Conservation (phyloP, 2,329 filamentous ascomycete species). For the Lachnellula cervina region DNA sequence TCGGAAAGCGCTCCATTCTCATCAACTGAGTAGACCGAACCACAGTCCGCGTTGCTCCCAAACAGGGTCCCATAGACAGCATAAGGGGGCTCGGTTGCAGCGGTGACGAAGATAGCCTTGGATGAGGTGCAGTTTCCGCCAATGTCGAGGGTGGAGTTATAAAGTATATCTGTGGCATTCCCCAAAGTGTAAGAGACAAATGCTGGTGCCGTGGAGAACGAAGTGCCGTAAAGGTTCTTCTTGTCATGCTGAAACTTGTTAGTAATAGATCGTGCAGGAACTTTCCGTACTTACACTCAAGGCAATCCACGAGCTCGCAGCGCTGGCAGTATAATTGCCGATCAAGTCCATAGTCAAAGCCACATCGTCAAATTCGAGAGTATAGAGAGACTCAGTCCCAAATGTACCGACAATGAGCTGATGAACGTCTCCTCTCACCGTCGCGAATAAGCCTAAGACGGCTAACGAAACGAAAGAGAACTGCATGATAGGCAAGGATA, state of each 20-base stretch:
- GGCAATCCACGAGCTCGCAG: slow-evolving; percentile 29
- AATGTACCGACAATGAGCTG: slow-evolving; percentile 32
- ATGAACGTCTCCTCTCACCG: slow-evolving; percentile 16
- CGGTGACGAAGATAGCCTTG: slow-evolving; percentile 25
- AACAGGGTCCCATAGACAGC: slow-evolving; percentile 30
- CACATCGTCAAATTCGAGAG: slow-evolving; percentile 30
- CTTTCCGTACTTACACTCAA: slow-evolving; percentile 25
- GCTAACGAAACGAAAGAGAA: slow-evolving; percentile 3
- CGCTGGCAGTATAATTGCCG: slow-evolving; percentile 18
- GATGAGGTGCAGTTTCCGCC: slow-evolving; percentile 17
- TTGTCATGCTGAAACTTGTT: slow-evolving; percentile 27
- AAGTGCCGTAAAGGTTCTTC: slow-evolving; percentile 30
- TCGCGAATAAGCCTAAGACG: slow-evolving; percentile 1
- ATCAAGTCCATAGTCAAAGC: slow-evolving; percentile 21
- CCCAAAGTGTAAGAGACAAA: slow-evolving; percentile 28
- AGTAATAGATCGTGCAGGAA: neutral
- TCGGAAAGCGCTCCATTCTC: slow-evolving; percentile 36
- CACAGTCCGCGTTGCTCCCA: slow-evolving; percentile 25
- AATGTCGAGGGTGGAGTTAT: slow-evolving; percentile 15
- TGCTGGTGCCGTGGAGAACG: slow-evolving; percentile 21
- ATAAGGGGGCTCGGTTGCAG: slow-evolving; percentile 22
- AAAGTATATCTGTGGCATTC: slow-evolving; percentile 21
- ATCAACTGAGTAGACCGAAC: slow-evolving; percentile 37
- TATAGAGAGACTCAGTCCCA: slow-evolving; percentile 28
- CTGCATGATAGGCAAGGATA: slow-evolving; percentile 1